Evolutionary conservation across 192 early-diverging fungal genomes (phyloP), one percentile per base, ranked within the genome.

Genomic region (Jimgerdemannia flammicorona): DNA sequence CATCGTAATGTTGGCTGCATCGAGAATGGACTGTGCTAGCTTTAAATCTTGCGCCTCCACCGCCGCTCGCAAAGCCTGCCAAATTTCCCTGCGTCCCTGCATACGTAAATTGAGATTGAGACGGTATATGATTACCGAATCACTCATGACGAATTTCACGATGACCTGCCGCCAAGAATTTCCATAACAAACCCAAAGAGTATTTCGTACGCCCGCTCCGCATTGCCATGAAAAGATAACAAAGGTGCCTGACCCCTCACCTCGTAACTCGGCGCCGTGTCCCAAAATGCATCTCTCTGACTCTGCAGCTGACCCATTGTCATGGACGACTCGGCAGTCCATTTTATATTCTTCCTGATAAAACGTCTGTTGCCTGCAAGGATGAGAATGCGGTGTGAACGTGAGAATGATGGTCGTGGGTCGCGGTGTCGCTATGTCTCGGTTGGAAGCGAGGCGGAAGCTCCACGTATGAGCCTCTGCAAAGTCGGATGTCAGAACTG

Each of bases 211-310:
- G 29, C 29, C 1, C 29, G 29, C 29, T 29, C 29, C 1, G 29
- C 29, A 29, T 29, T 29, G 29, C 29, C 29, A 29, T 29, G 29
- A 29, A 29, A 29, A 29, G 29, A 29, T 29, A 29, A 29, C 29
- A 29, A 29, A 29, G 29, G 29, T 29, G 29, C 29, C 29, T 29
- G 29, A 29, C 29, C 29, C 29, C 29, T 43, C 86, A 90, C 88
- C 72, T 90, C 93, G 59, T 93, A 93, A 17, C 78, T 83, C 41
- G 92, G 88, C 59, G 86, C 87, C 19, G 92, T 92, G 44, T 94
- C 91, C 93, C 93, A 94, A 76, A 93, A 94, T 29, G 86, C 85
- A 7, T 84, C 75, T 40, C 92, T 81, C 74, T 91, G 84, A 44
- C 75, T 77, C 43, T 87, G 76, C 19, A 93, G 77, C 69, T 85